Evolutionary conservation across 345 rosid genomes (phyloP).

Genomic region (Lepidium aucheri): DNA sequence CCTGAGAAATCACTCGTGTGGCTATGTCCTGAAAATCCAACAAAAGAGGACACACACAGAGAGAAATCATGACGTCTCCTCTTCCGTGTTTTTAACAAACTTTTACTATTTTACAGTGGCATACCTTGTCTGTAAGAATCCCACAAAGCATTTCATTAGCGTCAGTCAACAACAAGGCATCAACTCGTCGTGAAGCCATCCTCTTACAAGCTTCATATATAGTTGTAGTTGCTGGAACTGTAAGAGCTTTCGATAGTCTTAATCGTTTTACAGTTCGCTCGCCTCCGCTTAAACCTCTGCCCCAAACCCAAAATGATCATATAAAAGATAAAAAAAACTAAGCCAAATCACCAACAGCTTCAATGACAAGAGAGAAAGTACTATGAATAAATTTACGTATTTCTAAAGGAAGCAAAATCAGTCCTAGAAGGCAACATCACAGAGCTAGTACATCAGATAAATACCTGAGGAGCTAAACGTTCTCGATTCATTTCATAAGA

Average conservation of each 20-base stretch:
- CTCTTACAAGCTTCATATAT: constrained; percentile 83
- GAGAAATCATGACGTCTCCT: neutral
- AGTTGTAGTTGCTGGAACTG: constrained; percentile 76
- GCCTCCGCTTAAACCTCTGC: constrained; percentile 68
- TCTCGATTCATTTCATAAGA: neutral
- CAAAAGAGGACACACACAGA: neutral
- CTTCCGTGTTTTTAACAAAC: neutral
- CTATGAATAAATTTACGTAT: neutral
- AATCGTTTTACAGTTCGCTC: constrained; percentile 91
- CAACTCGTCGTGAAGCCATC: constrained; percentile 93
- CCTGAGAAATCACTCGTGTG: constrained; percentile 77
- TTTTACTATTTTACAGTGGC: neutral
- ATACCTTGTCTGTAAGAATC: constrained; percentile 95
- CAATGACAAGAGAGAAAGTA: neutral
- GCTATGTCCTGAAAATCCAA: constrained; percentile 65
- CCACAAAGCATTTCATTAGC: constrained; percentile 94
- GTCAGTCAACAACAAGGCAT: constrained; percentile 88
- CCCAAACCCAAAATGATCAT: neutral
- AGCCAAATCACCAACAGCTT: neutral
- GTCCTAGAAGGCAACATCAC: neutral
- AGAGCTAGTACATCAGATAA: neutral
- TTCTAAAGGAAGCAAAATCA: neutral
- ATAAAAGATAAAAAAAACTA: neutral
- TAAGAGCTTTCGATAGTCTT: constrained; percentile 85
- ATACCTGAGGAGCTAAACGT: neutral